A percentile compares a stretch with the other conserved stretches of the same genome.
Conservation (phyloP, 768 basidiomycete species). For the button mushroom (Agaricus bisporus) region DNA sequence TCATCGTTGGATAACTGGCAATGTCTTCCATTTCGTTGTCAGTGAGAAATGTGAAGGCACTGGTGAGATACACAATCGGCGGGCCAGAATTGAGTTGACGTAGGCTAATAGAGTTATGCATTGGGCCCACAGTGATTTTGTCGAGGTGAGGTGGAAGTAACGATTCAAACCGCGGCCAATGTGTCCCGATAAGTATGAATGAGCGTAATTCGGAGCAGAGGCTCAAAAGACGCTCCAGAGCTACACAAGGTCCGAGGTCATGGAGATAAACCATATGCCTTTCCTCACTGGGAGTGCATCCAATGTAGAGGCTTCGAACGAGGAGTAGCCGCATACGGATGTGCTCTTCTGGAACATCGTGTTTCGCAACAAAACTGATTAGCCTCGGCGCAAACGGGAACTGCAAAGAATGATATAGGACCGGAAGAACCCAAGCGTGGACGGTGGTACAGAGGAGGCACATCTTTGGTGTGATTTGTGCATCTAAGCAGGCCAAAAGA, state of each 20-base stretch:
- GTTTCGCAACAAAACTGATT: conserved; percentile 12
- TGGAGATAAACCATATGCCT: conserved; percentile 26
- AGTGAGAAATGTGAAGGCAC: conserved; percentile 26
- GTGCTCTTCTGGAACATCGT: conserved; percentile 16
- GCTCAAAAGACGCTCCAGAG: conserved; percentile 25
- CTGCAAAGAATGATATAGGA: conserved; percentile 16
- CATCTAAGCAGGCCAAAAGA: conserved; percentile 12
- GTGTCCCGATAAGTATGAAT: conserved; percentile 26
- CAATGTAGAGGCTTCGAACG: conserved; percentile 28
- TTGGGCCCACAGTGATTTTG: conserved; percentile 26
- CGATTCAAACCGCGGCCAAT: conserved; percentile 23
- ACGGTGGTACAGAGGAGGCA: conserved; percentile 5
- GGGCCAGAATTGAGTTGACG: conserved; percentile 21
- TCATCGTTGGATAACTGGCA: conserved; percentile 22
- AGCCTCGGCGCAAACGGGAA: conserved; percentile 11
- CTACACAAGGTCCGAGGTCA: conserved; percentile 23
- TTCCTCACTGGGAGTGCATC: conserved; percentile 11
- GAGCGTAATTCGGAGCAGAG: conserved; percentile 20
- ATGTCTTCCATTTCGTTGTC: conserved; percentile 28
- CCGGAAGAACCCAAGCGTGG: conserved; percentile 14
- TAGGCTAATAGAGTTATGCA: conserved; percentile 26
- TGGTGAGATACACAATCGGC: conserved; percentile 24
- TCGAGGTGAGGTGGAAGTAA: conserved; percentile 25
- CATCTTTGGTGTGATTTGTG: neutral
- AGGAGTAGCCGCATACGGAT: conserved; percentile 15